Conservation (phyloP, 2,329 filamentous ascomycete species). For the Colletotrichum camelliae region DNA sequence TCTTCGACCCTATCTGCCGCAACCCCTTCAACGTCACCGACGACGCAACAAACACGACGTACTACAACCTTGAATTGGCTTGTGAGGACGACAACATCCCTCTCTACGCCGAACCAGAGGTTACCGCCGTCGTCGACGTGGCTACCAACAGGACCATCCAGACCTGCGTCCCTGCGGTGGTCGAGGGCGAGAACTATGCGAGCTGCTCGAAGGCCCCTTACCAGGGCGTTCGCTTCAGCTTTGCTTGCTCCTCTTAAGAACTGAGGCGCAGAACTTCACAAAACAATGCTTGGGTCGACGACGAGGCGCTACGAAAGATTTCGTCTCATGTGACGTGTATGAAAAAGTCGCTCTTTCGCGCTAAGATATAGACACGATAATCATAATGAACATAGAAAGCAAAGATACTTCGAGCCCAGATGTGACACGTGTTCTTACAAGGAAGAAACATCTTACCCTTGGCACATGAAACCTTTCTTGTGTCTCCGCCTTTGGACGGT, state of each 20-base stretch:
- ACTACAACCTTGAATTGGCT: conserved; percentile 8
- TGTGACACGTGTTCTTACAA: rapidly evolving
- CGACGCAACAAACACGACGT: neutral
- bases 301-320: rapidly evolving
- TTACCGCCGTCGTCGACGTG: conserved; percentile 2
- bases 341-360: neutral
- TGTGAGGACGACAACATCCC: conserved; percentile 6
- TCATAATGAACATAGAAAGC: neutral
- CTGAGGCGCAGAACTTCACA: neutral
- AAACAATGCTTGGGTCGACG: neutral
- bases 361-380: neutral
- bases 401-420: rapidly evolving
- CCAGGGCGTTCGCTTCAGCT: neutral
- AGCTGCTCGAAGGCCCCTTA: conserved; percentile 43
- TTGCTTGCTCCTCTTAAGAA: neutral
- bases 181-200: conserved; percentile 84
- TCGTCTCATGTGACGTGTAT: rapidly evolving
- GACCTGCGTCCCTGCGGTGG: conserved; percentile 55
- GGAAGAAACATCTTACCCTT: neutral
- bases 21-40: conserved; percentile 16
- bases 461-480: neutral
- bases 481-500: neutral
- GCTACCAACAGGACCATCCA: neutral
- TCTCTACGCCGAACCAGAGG: neutral
- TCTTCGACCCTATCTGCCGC: conserved; percentile 2